phyloP scores from a whole-genome alignment of 2,329 filamentous ascomycete species.

The Corinectria fuckeliana region DNA sequence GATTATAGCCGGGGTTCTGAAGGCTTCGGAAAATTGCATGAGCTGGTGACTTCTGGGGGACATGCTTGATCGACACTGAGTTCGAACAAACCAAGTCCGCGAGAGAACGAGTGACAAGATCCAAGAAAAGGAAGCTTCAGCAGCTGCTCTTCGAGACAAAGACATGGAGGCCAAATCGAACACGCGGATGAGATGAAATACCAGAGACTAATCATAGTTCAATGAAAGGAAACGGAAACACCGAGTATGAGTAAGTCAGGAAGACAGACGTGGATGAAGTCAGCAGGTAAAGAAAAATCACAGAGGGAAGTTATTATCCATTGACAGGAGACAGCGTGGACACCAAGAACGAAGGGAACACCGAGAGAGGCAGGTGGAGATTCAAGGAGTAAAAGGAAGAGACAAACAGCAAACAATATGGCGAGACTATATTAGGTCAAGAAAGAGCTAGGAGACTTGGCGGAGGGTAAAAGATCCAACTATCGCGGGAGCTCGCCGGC shows the following conservation, averaged over 20 bases:
- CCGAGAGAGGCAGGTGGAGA: neutral
- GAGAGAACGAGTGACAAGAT: no score
- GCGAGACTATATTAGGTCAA: neutral
- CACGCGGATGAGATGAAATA: neutral
- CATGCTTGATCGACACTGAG: neutral
- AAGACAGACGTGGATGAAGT: neutral
- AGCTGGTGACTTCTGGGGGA: neutral
- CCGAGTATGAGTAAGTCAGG: neutral
- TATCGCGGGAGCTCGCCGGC: neutral
- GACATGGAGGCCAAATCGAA: neutral
- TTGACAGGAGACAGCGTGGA: neutral
- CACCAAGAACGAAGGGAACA: neutral
- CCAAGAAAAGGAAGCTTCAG: neutral
- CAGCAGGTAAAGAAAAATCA: neutral
- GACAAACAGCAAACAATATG: neutral
- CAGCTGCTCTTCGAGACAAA: neutral
- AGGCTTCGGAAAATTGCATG: neutral
- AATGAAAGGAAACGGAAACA: no score
- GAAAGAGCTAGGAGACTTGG: neutral
- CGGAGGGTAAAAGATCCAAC: neutral
- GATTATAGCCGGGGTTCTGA: neutral
- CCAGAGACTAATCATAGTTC: neutral
- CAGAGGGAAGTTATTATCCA: neutral
- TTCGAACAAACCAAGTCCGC: neutral
- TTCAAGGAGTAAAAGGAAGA: neutral